phyloP scores from a whole-genome alignment of 23 red algal genomes.

The Pyropia haitanensis region DNA sequence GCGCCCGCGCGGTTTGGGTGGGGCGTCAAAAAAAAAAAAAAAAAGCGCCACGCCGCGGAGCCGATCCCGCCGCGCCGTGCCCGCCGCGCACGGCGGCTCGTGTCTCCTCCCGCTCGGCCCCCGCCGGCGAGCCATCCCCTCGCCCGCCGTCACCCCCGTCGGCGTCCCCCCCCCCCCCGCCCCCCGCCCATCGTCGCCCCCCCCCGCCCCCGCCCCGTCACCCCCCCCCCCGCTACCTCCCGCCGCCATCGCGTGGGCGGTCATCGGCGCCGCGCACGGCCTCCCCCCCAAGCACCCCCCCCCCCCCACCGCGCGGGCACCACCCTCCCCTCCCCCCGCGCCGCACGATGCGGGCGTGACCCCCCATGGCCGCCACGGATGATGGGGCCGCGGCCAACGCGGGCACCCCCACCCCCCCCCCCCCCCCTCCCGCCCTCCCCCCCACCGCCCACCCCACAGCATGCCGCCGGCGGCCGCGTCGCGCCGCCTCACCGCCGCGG shows the following conservation, averaged over 20 bases:
- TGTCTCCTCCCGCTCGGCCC: too few relatives aligned
- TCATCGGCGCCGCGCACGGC: background rate
- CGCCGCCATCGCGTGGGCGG: background rate
- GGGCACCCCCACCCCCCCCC: background rate
- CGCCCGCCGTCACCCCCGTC: too few relatives aligned
- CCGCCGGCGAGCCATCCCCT: too few relatives aligned
- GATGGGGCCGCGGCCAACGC: conserved; percentile 1
- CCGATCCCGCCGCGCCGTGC: too few relatives aligned
- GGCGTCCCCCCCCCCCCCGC: conserved; percentile 9
- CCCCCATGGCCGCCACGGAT: background rate
- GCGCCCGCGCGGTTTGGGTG: too few relatives aligned
- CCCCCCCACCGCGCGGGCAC: background rate
- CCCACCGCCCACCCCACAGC: background rate
- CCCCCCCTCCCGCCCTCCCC: background rate
- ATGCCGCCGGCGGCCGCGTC: background rate
- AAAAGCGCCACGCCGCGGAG: too few relatives aligned
- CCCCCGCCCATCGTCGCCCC: background rate
- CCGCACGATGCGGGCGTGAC: background rate
- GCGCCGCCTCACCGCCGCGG: background rate
- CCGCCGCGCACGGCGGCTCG: too few relatives aligned
- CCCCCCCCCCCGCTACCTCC: background rate
- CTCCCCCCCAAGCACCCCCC: background rate
- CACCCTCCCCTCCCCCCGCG: background rate
- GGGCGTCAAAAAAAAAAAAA: too few relatives aligned
- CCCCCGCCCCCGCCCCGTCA: conserved; percentile 1